Evolutionary conservation across 306 rosid genomes (phyloP), one percentile per base, ranked within the genome.

Genomic region (Cicer cuneatum): DNA sequence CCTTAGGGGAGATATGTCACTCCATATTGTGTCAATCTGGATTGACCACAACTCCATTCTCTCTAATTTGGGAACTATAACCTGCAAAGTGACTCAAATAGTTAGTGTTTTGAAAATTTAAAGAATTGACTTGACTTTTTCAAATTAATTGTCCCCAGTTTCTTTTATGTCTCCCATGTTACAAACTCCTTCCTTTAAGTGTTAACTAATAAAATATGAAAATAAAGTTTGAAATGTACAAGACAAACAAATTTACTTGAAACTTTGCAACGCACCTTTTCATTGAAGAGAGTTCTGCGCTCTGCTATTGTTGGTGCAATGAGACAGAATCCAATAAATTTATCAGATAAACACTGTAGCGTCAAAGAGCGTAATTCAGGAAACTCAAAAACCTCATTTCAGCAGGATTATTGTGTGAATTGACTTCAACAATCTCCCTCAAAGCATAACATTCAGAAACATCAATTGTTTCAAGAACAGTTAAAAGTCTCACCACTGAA

Each of bases 361-460:
- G 4, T 24, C 39, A 80, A 41, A 21, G 41, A 47, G 10, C 64
- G 74, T 9, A 79, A 73, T 24, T 46, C 12, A 45, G 46, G 71
- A 47, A 79, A 57, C 10, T 5, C 1, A 37, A 18, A 3, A 45
- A 7, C 33, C 59, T 2, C 15, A 6, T 1, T 57, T 9, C 12
- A 1, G 14, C 7, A 1, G 21, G 2, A 33, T 21, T 16, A 6
- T 58, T 41, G n/a, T 67, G 51, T 0, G 6, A 1, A 39, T 40
- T 66, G 61, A 5, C 13, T 0, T 0, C 3, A 41, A 85, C 81
- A 66, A 81, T 66, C 24, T 45, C 60, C 48, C 58, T 45, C 80
- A 81, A 37, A 10, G 61, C 39, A 1, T 38, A 6, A 39, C 88
- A 85, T 7, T 81, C 57, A 38, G 82, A 81, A 54, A 85, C 82